Evolutionary conservation across 179 eudicot genomes (phyloP).

Genomic region (Gypsophila paniculata): DNA sequence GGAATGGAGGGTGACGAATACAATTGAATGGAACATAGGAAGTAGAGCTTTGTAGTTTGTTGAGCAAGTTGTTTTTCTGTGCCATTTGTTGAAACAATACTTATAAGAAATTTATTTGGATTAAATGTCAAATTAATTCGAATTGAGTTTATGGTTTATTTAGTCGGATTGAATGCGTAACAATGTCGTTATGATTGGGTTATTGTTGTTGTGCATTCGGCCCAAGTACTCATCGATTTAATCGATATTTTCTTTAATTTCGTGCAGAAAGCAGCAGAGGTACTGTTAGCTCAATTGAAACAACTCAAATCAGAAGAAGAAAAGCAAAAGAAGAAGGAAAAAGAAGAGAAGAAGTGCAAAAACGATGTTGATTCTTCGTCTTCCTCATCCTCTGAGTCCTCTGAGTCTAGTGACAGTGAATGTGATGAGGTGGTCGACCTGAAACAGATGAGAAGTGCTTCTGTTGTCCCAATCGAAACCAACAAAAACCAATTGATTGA

Average conservation of each 20-base stretch:
- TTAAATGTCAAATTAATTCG: no score
- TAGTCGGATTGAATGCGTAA: background rate
- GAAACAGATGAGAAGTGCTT: constrained; percentile 28
- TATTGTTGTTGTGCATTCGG: no score
- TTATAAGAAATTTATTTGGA: no score
- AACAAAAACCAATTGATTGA: background rate
- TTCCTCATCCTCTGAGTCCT: constrained; percentile 44
- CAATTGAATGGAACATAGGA: no score
- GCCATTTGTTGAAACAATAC: no score
- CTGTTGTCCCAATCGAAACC: constrained; percentile 16
- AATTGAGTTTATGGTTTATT: no score
- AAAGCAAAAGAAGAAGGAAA: constrained; percentile 37
- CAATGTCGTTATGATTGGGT: background rate
- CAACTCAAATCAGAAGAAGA: constrained; percentile 49
- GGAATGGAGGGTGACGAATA: no score
- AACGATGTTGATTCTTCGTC: constrained; percentile 19
- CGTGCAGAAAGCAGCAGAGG: constrained; percentile 61
- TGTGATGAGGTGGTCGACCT: constrained; percentile 53
- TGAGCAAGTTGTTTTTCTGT: no score
- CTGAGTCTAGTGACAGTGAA: constrained; percentile 79
- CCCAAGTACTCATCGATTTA: background rate
- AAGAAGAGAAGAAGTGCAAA: constrained; percentile 37
- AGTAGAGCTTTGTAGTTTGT: no score
- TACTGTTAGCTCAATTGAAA: constrained; percentile 45
- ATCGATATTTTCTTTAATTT: background rate